phyloP scores from a whole-genome alignment of 2,329 filamentous ascomycete species.

The Claviceps paspali region DNA sequence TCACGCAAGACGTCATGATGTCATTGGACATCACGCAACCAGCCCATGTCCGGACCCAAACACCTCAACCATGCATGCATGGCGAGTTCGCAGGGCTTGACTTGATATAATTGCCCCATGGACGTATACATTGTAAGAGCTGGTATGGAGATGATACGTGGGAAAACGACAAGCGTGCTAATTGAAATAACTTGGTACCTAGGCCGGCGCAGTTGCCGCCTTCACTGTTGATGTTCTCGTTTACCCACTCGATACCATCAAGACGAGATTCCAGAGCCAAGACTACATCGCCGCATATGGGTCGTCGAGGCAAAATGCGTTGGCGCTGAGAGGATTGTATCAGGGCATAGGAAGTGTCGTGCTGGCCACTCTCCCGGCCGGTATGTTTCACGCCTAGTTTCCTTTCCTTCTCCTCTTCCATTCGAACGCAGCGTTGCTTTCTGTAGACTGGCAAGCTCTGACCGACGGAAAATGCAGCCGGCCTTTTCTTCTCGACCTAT shows the following conservation, averaged over 20 bases:
- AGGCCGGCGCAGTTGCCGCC: constrained; percentile 76
- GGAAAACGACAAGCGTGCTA: too few relatives aligned
- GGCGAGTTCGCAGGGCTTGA: too few relatives aligned
- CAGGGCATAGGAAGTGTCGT: constrained; percentile 79
- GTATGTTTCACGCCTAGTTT: constrained; percentile 23
- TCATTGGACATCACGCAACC: too few relatives aligned
- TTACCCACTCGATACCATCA: constrained; percentile 80
- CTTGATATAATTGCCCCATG: constrained; percentile 8
- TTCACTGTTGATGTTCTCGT: constrained; percentile 75
- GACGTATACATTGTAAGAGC: constrained; percentile 19
- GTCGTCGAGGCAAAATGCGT: constrained; percentile 36
- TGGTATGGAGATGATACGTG: too few relatives aligned
- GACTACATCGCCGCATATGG: constrained; percentile 56
- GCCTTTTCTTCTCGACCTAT: constrained; percentile 82
- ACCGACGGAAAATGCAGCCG: too few relatives aligned
- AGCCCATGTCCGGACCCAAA: too few relatives aligned
- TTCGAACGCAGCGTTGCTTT: too few relatives aligned
- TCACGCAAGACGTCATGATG: constrained; percentile 5
- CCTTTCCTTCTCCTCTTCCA: neutral
- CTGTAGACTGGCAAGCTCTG: too few relatives aligned
- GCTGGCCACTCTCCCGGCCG: constrained; percentile 75
- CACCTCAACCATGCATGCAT: neutral
- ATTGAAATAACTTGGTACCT: neutral
- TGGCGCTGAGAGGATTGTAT: constrained; percentile 58
- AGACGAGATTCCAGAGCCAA: constrained; percentile 69